Evolutionary conservation across 768 basidiomycete species (phyloP).

Genomic region (Pleurotus ostreatus): DNA sequence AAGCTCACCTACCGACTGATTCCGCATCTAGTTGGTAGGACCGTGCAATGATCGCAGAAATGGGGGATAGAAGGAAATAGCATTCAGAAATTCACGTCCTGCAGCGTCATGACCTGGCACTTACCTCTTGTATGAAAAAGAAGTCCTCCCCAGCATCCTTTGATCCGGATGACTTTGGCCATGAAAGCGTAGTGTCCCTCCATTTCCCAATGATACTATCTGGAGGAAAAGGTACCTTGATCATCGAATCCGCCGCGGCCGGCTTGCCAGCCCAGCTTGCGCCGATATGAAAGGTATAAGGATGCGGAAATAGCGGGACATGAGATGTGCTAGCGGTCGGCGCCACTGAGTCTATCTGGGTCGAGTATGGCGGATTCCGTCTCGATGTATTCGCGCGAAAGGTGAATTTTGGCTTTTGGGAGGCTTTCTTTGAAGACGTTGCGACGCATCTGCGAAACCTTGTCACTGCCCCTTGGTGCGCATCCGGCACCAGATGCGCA

Average conservation of each 20-base stretch:
- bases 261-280: conserved; percentile 79
- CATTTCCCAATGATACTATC: conserved; percentile 61
- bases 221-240: conserved; percentile 48
- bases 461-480: background rate
- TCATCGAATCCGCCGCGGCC: conserved; percentile 27
- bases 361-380: conserved; percentile 1
- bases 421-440: background rate
- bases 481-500: too few species aligned
- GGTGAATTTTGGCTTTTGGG: background rate
- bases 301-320: conserved; percentile 19
- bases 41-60: background rate
- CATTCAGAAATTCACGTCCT: background rate
- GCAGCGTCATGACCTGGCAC: conserved; percentile 17
- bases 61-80: background rate
- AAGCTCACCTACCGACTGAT: conserved; percentile 61
- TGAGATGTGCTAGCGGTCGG: background rate
- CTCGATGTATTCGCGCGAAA: background rate
- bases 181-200: conserved; percentile 60
- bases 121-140: conserved; percentile 63
- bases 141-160: conserved; percentile 46
- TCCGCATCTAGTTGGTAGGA: conserved; percentile 56
- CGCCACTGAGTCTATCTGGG: background rate
- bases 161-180: conserved; percentile 34
- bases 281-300: conserved; percentile 74
- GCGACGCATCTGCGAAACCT: background rate